Evolutionary conservation across 106 monocot species (phyloP), one percentile per base, ranked within the genome.

Genomic region (Amphibolis antarctica): DNA sequence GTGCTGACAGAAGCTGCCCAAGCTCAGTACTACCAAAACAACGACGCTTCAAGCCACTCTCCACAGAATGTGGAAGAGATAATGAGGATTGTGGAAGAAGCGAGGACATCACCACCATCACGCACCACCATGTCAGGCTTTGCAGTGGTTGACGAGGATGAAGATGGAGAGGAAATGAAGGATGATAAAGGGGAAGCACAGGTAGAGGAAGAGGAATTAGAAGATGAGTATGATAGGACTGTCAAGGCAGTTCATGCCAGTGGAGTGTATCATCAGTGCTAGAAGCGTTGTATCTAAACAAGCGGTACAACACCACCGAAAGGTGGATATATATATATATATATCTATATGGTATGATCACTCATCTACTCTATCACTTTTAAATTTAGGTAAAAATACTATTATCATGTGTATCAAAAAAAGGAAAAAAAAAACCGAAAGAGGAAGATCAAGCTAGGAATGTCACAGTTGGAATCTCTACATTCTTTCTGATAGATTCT

Each of bases 1-100:
- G 91, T 86, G 65, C 81, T 92, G 15, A 86, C 81, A 1, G 91
- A 86, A 49, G 55, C 79, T 0, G 81, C 83, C 4, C 89, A 89
- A 55, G 77, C 80, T 4, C 46, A 45, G 15, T 89, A 85, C 70
- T 92, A 79, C 69, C 78, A 74, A 75, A 78, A 72, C 74, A 78
- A 76, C 46, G 66, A 63, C 53, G 83, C 82, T n/a, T 86, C 83
- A 4, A 74, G 69, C 15, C 84, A 31, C 30, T 92, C 86, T 28
- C 64, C 68, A 14, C 91, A 92, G 46, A 83, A 69, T 46, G 65
- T 64, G 11, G 86, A 86, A 14, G 86, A 83, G 12, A 83, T 92
- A 31, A 83, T 75, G 77, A 86, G 75, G 74, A 86, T 86, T 17
- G 83, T 92, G 11, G 69, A 64, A 22, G 86, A 86, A 29, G 91